phyloP scores from a whole-genome alignment of 441 rosid species.

The Adansonia rubrostipa region DNA sequence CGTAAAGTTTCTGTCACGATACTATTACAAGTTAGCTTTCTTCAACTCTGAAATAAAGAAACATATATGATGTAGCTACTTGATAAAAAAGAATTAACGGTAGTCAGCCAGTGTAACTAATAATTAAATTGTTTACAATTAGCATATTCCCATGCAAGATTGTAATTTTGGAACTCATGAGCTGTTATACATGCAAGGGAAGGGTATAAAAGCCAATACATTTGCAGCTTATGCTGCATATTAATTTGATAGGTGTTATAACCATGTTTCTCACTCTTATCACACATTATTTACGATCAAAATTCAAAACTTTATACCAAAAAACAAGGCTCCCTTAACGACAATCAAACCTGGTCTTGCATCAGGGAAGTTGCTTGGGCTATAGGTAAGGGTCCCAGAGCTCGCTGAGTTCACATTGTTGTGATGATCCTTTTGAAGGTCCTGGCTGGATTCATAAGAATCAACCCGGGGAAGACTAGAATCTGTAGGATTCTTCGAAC shows the following conservation, averaged over 20 bases:
- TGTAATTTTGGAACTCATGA: not conserved
- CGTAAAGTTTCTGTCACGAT: constrained; percentile 69
- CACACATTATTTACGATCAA: not conserved
- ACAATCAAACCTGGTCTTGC: constrained; percentile 73
- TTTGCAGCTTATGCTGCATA: not conserved
- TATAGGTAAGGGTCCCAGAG: constrained; percentile 47
- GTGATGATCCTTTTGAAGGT: constrained; percentile 32
- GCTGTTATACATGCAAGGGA: not conserved
- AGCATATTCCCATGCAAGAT: not conserved
- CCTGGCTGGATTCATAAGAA: constrained; percentile 36
- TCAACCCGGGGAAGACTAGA: constrained; percentile 36
- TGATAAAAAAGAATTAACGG: not conserved
- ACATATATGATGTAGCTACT: constrained; percentile 19
- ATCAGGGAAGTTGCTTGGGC: constrained; percentile 77
- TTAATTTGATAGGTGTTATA: not conserved
- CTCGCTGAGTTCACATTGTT: constrained; percentile 32
- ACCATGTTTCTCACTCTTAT: not conserved
- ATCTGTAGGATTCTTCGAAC: constrained; percentile 36
- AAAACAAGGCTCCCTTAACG: constrained; percentile 15
- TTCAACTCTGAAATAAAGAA: constrained; percentile 10
- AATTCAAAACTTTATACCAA: not conserved
- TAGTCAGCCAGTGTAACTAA: not conserved
- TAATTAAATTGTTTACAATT: constrained; percentile 3
- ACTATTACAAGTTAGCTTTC: constrained; percentile 26
- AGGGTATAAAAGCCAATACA: not conserved